Base-by-base conservation (phyloP, 257 asterid species). In the Salvia rosmarinus region DNA sequence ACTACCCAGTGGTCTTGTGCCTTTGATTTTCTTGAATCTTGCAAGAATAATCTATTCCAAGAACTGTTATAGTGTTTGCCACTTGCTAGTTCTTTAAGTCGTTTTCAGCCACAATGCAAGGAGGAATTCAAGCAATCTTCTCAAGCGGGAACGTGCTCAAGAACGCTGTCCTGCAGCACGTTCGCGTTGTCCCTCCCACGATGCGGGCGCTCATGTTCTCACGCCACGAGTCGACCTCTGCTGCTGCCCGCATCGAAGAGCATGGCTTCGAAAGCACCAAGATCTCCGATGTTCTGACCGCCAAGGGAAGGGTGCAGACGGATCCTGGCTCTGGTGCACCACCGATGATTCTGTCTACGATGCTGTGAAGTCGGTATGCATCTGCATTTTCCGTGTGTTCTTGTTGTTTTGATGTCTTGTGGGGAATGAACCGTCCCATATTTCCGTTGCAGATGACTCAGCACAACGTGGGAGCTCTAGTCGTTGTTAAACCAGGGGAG, bases 241-340 rank as follows among this genome's bases (percentile, higher is more conserved):
- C 96, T 9, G 77, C 96, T 58, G 93, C 96, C 72, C 88, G 85
- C 5, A 89, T 94, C 1, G 99, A 94, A 83, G 99, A 94, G 83
- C 96, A 88, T n/a, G 99, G 99, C 13, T 94, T 94, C 44, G 99
- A 94, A 21, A 91, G 99, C 78, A 85, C 96, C 67, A 91, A 80
- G 1, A 88, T 94, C 28, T 79, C 96, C 3, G 99, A 94, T 77
- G 74, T 94, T 66, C 39, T 91, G 83, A 75, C 84, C 40, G 71
- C 80, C 43, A 94, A 94, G 71, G 99, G 71, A 91, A 89, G 85
- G 67, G 83, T 6, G 98, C 93, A 0, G 99, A 94, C 69, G 99
- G 99, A 32, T 94, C 99, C 42, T 94, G 99, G 99, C 96, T 94
- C 19, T 94, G 98, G 98, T 94, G 99, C 92, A 89, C 99, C 6